phyloP scores from a whole-genome alignment of 768 basidiomycete genomes.

The Auricularia cornea region DNA sequence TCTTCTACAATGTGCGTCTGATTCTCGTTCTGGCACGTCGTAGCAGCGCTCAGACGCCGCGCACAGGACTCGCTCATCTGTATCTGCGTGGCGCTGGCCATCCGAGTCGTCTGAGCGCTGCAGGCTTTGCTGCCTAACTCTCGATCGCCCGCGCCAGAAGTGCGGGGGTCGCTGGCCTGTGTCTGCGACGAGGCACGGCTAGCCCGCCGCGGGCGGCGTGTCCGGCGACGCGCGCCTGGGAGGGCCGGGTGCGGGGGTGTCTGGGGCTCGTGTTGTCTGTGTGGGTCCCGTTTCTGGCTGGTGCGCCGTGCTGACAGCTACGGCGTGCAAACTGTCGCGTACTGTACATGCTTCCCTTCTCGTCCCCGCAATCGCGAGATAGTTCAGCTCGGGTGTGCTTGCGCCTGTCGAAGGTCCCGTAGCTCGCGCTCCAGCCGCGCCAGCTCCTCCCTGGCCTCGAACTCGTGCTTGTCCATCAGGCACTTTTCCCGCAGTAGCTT shows the following conservation, averaged over 20 bases:
- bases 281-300: too few species aligned
- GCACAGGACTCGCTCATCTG: constrained; percentile 63
- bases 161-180: not conserved
- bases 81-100: constrained; percentile 54
- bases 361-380: not conserved
- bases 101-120: constrained; percentile 31
- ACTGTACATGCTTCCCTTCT: too few species aligned
- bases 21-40: constrained; percentile 6
- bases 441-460: not conserved
- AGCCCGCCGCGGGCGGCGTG: not conserved
- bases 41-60: too few species aligned
- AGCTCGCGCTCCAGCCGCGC: not conserved
- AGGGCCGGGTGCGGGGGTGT: too few species aligned
- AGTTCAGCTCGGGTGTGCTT: not conserved
- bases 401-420: not conserved
- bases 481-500: not conserved
- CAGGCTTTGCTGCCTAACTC: not conserved
- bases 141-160: not conserved
- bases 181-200: not conserved
- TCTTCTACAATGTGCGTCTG: constrained; percentile 63
- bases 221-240: too few species aligned
- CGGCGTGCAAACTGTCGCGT: too few species aligned
- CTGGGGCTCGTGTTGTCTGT: too few species aligned
- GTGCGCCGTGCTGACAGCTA: too few species aligned
- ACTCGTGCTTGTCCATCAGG: not conserved